phyloP scores from a whole-genome alignment of 345 rosid species.

The Chamaenerion angustifolium region DNA sequence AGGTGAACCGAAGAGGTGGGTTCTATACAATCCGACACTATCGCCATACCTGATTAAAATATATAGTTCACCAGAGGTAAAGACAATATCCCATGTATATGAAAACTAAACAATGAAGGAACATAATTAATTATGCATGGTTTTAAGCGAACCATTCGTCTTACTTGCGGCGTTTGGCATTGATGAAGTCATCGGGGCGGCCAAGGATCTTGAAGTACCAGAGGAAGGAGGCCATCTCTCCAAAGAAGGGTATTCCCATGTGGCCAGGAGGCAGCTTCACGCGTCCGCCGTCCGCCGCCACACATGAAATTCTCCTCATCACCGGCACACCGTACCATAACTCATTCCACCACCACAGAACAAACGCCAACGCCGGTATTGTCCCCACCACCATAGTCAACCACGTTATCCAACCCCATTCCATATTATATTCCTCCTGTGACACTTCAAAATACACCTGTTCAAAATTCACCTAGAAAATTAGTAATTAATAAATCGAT shows the following conservation, averaged over 20 bases:
- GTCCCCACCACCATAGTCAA: no score
- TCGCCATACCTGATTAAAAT: conserved; percentile 18
- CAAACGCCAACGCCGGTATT: no score
- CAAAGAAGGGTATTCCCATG: background rate
- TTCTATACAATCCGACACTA: conserved; percentile 24
- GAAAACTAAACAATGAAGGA: no score
- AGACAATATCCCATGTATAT: no score
- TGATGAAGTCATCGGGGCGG: conserved; percentile 1
- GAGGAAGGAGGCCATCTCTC: background rate
- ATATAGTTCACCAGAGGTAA: no score
- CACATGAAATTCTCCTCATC: background rate
- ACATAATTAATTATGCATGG: no score
- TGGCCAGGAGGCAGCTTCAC: background rate
- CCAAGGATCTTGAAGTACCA: conserved; percentile 10
- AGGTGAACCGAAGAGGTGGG: conserved; percentile 23
- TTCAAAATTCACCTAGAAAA: no score
- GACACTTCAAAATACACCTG: no score
- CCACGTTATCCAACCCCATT: no score
- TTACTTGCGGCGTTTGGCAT: background rate
- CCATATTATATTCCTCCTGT: no score
- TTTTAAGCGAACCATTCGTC: no score
- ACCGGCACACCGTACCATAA: background rate
- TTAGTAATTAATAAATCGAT: no score
- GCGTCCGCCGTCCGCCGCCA: background rate
- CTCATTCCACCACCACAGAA: conserved; percentile 4